Percentiles rank a stretch among this genome's conserved stretches.
phyloP scores from a whole-genome alignment of 2,329 filamentous ascomycete genomes.

The Colletotrichum sansevieriae region DNA sequence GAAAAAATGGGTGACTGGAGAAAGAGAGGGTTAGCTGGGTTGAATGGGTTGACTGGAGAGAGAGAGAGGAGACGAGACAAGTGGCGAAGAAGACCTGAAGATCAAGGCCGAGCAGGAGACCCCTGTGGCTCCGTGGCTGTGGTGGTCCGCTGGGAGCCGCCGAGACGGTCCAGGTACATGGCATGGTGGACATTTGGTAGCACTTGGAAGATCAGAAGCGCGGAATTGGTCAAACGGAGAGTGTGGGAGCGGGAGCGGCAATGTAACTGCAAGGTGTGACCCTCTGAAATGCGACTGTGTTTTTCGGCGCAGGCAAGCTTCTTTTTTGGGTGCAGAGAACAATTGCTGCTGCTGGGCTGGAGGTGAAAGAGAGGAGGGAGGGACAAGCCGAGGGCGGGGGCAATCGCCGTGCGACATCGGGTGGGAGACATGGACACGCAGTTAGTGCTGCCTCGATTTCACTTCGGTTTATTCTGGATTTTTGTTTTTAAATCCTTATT shows the following conservation, averaged over 20 bases:
- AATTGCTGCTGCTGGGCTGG: too few species aligned
- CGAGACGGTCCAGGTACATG: conserved; percentile 32
- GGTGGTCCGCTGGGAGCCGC: conserved; percentile 16
- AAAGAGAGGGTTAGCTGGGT: conserved; percentile 35
- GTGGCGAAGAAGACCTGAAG: neutral
- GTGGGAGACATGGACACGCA: neutral
- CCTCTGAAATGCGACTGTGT: conserved; percentile 27
- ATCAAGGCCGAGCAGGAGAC: neutral
- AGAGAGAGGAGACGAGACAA: conserved; percentile 8
- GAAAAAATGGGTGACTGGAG: conserved; percentile 34
- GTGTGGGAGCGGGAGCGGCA: conserved; percentile 8
- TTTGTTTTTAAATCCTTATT: neutral
- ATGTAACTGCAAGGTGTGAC: conserved; percentile 38
- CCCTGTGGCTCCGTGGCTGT: neutral
- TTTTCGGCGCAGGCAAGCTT: conserved; percentile 1
- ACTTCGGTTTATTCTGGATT: neutral
- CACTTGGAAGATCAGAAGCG: conserved; percentile 2
- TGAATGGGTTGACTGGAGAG: conserved; percentile 20
- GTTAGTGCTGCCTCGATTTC: neutral
- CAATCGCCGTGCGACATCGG: conserved; percentile 9
- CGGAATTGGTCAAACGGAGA: conserved; percentile 23
- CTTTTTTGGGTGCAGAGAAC: conserved; percentile 3
- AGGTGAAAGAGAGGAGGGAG: too few species aligned
- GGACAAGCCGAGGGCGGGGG: neutral
- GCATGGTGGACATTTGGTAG: neutral